Percentiles rank a stretch among this genome's conserved stretches.
Evolutionary conservation across 139 green algal genomes (phyloP).

Genomic region (Micractinium conductrix): DNA sequence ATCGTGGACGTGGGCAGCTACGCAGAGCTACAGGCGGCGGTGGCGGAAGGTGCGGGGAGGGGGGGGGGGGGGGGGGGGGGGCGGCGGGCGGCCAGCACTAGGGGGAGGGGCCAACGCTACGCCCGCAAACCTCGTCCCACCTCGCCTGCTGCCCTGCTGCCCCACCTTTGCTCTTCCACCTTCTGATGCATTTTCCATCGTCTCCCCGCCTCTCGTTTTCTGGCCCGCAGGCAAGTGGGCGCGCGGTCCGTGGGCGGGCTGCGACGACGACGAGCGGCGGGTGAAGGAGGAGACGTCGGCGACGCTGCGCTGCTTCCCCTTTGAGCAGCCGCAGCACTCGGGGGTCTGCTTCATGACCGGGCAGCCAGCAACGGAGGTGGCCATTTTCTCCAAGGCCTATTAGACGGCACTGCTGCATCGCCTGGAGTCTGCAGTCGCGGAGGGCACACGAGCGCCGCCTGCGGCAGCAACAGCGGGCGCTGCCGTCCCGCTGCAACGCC

Average conservation of each 20-base stretch:
- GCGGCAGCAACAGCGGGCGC: no score
- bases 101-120: no score
- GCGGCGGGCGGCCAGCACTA: neutral
- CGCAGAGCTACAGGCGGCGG: conserved; percentile 89
- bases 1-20: conserved; percentile 95
- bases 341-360: conserved; percentile 88
- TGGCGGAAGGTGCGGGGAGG: conserved; percentile 66
- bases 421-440: no score
- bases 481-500: no score
- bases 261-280: conserved; percentile 82
- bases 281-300: conserved; percentile 96
- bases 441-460: no score
- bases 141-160: neutral
- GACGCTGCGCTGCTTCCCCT: conserved; percentile 97
- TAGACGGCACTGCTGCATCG: no score
- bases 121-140: neutral
- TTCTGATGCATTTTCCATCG: no score
- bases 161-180: neutral
- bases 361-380: conserved; percentile 78
- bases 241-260: conserved; percentile 85
- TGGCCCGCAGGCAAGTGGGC: conserved; percentile 89
- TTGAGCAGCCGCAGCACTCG: conserved; percentile 80
- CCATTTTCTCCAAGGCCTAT: conserved; percentile 97
- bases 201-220: neutral
- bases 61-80: neutral